A percentile compares a stretch with the other conserved stretches of the same genome.
Evolutionary conservation across 768 basidiomycete genomes (phyloP).

Genomic region (Suillus weaverae): DNA sequence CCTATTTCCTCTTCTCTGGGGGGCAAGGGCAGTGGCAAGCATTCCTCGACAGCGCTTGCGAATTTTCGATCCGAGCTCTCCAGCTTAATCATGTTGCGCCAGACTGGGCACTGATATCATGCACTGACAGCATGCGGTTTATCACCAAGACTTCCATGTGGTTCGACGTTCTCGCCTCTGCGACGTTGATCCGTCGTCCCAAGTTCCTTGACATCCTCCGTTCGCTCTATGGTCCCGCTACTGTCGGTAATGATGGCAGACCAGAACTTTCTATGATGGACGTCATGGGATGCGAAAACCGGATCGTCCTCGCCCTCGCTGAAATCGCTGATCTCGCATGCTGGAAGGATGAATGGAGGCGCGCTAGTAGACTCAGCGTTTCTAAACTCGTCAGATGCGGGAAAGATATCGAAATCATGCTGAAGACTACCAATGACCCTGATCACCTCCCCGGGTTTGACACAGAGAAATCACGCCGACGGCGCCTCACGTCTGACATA

Average conservation of each 20-base stretch:
- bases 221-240: slow-evolving; percentile 45
- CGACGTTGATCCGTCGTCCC: slow-evolving; percentile 59
- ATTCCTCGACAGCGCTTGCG: slow-evolving; percentile 63
- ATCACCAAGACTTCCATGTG: slow-evolving; percentile 83
- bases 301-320: slow-evolving; percentile 75
- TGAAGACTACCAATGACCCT: slow-evolving; percentile 17
- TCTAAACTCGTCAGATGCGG: slow-evolving; percentile 58
- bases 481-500: slow-evolving; percentile 51
- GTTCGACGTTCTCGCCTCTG: slow-evolving; percentile 83
- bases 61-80: slow-evolving; percentile 54
- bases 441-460: slow-evolving; percentile 3
- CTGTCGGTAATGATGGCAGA: slow-evolving; percentile 30
- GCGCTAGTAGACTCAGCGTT: slow-evolving; percentile 51
- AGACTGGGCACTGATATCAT: slow-evolving; percentile 44
- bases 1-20: slow-evolving; percentile 78
- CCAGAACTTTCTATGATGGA: slow-evolving; percentile 70
- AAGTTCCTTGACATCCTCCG: slow-evolving; percentile 52
- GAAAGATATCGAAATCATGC: slow-evolving; percentile 45
- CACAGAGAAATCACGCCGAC: slow-evolving; percentile 30
- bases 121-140: slow-evolving; percentile 57
- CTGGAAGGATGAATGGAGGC: slow-evolving; percentile 57
- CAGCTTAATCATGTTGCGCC: slow-evolving; percentile 37
- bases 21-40: slow-evolving; percentile 68
- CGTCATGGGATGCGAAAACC: slow-evolving; percentile 87
- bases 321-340: slow-evolving; percentile 63